Evolutionary conservation across 768 basidiomycete species (phyloP), one percentile per base, ranked within the genome.

Genomic region (Gautieria morchelliformis): DNA sequence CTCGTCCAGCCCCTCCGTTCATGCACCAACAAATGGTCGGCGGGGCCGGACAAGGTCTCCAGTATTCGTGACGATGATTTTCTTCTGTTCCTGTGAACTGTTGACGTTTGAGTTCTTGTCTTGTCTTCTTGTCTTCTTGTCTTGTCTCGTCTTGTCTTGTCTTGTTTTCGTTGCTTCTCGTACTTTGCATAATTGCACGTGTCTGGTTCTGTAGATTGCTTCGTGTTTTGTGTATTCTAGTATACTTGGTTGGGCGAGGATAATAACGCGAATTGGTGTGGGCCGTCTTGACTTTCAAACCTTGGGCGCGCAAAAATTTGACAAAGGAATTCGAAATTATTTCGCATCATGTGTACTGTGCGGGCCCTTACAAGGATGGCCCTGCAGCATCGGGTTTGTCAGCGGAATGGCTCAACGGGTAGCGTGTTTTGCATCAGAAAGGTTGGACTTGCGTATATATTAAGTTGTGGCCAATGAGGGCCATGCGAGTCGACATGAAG

Each of bases 11-110:
- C 2, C 17, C 51, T 17, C 17, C 33, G 20, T 32, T 52, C 32
- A 35, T 40, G 33, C 51, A 52, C 37, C 51, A 52, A 15, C 51
- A 52, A 39, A 40, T 52, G 33, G 51, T 52, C 17, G 51, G 51
- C 51, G 51, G 6, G 5, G 51, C 51, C 9, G 51, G 51, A 19
- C 51, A 52, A 40, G 51, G 51, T 32, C 51, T 35, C 3, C 6
- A 40, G 37, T 52, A 52, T 19, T 52, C 37, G 20, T 52, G 37
- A 52, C 32, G 24, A 17, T 17, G 15, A 49, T 3, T 20, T 24
- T 49, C 3, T 46, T 46, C 17, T 15, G 5, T 46, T 46, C 45
- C 4, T 46, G 19, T 46, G 12, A 20, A 20, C 45, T 46, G 19
- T 46, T 46, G 24, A 46, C 12, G 8, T 46, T 45, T 46, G 45